Evolutionary conservation across 192 early-diverging fungal species (phyloP).

Genomic region (Kickxella alabastrina): DNA sequence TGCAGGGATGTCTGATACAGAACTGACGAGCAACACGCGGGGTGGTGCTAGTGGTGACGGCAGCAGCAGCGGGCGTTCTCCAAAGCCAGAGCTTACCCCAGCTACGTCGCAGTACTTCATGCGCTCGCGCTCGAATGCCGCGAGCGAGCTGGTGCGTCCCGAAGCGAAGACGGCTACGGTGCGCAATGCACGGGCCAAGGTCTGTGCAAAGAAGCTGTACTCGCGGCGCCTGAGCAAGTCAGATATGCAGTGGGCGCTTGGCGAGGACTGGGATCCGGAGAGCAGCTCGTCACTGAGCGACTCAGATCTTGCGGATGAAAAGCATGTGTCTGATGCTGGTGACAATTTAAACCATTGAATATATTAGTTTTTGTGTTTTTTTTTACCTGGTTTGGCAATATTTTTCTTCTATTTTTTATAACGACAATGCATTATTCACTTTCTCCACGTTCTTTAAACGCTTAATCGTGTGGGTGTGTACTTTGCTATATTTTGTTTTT

Average conservation of each 20-base stretch:
- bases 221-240: constrained; percentile 43
- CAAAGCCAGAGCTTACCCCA: constrained; percentile 5
- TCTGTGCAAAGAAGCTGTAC: constrained; percentile 30
- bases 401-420: too few species aligned
- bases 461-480: too few species aligned
- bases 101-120: constrained; percentile 35
- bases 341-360: too few species aligned
- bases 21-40: neutral
- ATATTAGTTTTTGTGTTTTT: too few species aligned
- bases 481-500: too few species aligned
- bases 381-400: too few species aligned
- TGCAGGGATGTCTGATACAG: constrained; percentile 1
- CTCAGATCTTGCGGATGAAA: constrained; percentile 10
- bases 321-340: too few species aligned
- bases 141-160: constrained; percentile 45
- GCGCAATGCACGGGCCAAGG: constrained; percentile 37
- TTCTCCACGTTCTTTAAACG: too few species aligned
- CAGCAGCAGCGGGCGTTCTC: constrained; percentile 1
- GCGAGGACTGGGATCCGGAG: constrained; percentile 48
- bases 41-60: neutral
- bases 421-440: too few species aligned
- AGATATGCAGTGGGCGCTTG: constrained; percentile 50
- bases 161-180: constrained; percentile 45
- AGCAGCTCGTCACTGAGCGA: constrained; percentile 46
- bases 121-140: constrained; percentile 45